A percentile compares a stretch with the other conserved stretches of the same genome.
phyloP scores from a whole-genome alignment of 148 eudicot genomes.

The Diospyros lotus region DNA sequence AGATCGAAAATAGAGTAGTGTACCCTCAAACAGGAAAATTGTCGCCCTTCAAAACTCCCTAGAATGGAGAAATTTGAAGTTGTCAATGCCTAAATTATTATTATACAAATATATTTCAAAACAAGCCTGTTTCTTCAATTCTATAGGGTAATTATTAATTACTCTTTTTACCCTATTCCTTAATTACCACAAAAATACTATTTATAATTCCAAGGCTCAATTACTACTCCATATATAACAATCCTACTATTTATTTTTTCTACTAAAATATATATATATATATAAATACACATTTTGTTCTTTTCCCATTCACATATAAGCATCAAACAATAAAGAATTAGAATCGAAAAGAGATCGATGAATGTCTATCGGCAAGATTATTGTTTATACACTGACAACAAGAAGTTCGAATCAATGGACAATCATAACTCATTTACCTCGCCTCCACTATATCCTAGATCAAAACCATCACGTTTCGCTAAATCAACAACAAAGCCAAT shows the following conservation, averaged over 20 bases:
- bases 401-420: constrained; percentile 4
- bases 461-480: not conserved
- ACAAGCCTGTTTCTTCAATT: too few relatives aligned
- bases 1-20: not conserved
- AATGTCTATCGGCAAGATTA: not conserved
- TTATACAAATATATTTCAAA: too few relatives aligned
- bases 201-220: too few relatives aligned
- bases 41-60: not conserved
- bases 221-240: too few relatives aligned
- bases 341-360: not conserved
- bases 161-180: too few relatives aligned
- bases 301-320: not conserved
- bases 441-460: not conserved
- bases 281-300: too few relatives aligned
- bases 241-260: too few relatives aligned
- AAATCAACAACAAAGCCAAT: not conserved
- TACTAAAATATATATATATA: too few relatives aligned
- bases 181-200: too few relatives aligned
- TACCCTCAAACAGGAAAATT: not conserved
- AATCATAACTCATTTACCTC: too few relatives aligned
- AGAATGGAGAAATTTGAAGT: not conserved
- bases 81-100: not conserved
- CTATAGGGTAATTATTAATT: too few relatives aligned
- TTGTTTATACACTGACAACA: not conserved
- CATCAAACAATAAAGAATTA: too few relatives aligned